Evolutionary conservation across 306 rosid species (phyloP), one percentile per base, ranked within the genome.

Genomic region (Cucurbita argyrosperma): DNA sequence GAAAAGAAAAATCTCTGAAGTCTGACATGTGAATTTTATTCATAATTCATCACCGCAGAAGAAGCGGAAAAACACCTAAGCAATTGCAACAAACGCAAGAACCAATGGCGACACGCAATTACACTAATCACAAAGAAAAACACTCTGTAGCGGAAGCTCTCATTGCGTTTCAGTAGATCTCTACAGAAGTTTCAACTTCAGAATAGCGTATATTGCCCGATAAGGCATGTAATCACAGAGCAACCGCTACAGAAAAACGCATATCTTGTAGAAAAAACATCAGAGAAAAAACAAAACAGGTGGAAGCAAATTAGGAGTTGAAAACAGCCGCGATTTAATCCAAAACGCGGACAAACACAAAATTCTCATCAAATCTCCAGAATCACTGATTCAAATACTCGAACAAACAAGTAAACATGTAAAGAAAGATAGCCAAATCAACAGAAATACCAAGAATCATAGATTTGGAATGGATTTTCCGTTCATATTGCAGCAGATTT

Each of bases 121-220:
- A 72, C 1, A 46, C 15, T n/a, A 38, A 37, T 10, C 43, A 38
- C 4, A 5, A 3, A 0, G 35, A 23, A 16, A 42, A 6, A 4
- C 2, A 53, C 1, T 0, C 7, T 0, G 45, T 12, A 21, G 15
- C 49, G 11, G 78, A 61, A 35, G 85, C 96, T 81, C 97, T 87
- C 96, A 89, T 83, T 1, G 0, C 5, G 0, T n/a, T 57, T 5
- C 3, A 55, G 10, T 4, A 76, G 21, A 50, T 5, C 0, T 86
- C 87, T 60, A 49, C 78, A 85, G 89, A 88, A 19, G 2, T 1
- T 2, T 4, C 47, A 40, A 1, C 62, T 69, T 89, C 96, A 19
- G 94, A 89, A 91, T 91, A 89, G 96, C 91, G 89, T 87, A 91
- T 87, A 87, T 76, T 76, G 91, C 96, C 97, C 71, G 38, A 13